phyloP scores from a whole-genome alignment of 345 rosid genomes.

The Iberis pinnata region DNA sequence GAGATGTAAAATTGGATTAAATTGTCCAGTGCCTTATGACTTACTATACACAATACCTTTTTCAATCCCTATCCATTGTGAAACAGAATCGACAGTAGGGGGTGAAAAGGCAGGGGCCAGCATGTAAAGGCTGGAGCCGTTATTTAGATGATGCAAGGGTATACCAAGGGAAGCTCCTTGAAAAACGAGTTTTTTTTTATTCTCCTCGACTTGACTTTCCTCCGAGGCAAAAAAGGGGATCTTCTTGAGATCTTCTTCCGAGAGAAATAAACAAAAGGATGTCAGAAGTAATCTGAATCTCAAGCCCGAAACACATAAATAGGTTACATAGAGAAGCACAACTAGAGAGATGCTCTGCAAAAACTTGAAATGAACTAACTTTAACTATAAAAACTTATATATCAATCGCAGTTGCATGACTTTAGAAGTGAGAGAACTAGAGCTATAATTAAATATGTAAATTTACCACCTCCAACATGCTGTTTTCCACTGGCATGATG shows the following conservation, averaged over 20 bases:
- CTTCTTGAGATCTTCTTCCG: slow-evolving; percentile 38
- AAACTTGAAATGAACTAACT: slow-evolving; percentile 2
- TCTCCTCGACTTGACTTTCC: slow-evolving; percentile 27
- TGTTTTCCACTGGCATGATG: slow-evolving; percentile 27
- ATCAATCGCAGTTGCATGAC: background rate
- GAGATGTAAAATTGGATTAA: slow-evolving; percentile 29
- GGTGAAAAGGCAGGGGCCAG: slow-evolving; percentile 65
- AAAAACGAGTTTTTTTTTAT: slow-evolving; percentile 21
- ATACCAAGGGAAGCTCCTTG: slow-evolving; percentile 44
- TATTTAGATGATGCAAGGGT: slow-evolving; percentile 63
- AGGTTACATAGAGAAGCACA: background rate
- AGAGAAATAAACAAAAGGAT: slow-evolving; percentile 18
- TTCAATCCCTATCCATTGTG: slow-evolving; percentile 43
- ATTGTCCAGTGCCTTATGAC: slow-evolving; percentile 11
- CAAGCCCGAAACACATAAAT: slow-evolving; percentile 7
- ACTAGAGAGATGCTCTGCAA: slow-evolving; percentile 9
- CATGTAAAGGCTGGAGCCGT: slow-evolving; percentile 65
- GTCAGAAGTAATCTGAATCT: slow-evolving; percentile 33
- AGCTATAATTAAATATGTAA: slow-evolving; percentile 1
- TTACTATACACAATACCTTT: slow-evolving; percentile 41
- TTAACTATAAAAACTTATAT: background rate
- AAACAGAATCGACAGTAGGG: slow-evolving; percentile 54
- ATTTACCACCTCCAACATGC: slow-evolving; percentile 42
- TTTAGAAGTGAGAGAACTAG: slow-evolving; percentile 17
- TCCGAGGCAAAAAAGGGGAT: slow-evolving; percentile 39